Conservation (phyloP, 225 moss, liverwort and hornwort species). For the Rhytidiadelphus loreus region DNA sequence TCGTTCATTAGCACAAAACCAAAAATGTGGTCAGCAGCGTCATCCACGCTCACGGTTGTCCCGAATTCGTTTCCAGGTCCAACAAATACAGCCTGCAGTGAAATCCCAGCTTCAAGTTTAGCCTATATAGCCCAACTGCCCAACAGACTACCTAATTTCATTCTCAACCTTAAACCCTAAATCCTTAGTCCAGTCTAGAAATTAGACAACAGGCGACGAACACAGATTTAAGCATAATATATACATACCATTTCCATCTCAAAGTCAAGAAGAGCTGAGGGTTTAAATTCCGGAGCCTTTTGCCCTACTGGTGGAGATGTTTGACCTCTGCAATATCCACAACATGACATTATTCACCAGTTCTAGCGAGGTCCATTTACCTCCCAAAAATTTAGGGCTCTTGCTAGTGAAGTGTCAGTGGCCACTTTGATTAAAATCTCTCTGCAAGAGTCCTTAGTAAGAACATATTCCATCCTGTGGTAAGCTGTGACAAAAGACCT, state of each 20-base stretch:
- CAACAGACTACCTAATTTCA: neutral
- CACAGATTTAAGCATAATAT: neutral
- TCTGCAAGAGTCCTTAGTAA: neutral
- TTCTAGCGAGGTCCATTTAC: neutral
- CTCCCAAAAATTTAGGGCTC: neutral
- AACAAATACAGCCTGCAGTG: conserved; percentile 71
- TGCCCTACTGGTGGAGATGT: conserved; percentile 65
- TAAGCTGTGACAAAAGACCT: neutral
- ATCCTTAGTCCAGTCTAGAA: neutral
- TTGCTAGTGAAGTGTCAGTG: neutral
- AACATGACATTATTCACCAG: neutral
- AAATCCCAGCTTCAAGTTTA: neutral
- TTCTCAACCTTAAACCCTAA: neutral
- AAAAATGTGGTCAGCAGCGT: conserved; percentile 78
- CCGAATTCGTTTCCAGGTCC: conserved; percentile 80
- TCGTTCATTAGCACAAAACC: conserved; percentile 97
- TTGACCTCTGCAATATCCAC: conserved; percentile 59
- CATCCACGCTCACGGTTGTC: conserved; percentile 59
- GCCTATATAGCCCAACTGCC: neutral
- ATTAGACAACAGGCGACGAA: neutral
- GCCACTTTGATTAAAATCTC: neutral
- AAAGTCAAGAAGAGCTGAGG: conserved; percentile 71
- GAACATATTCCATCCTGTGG: neutral
- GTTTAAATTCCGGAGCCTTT: conserved; percentile 49
- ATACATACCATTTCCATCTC: conserved; percentile 80